Evolutionary conservation across 768 basidiomycete species (phyloP).

Genomic region (Pilatotrama ljubarskyi): DNA sequence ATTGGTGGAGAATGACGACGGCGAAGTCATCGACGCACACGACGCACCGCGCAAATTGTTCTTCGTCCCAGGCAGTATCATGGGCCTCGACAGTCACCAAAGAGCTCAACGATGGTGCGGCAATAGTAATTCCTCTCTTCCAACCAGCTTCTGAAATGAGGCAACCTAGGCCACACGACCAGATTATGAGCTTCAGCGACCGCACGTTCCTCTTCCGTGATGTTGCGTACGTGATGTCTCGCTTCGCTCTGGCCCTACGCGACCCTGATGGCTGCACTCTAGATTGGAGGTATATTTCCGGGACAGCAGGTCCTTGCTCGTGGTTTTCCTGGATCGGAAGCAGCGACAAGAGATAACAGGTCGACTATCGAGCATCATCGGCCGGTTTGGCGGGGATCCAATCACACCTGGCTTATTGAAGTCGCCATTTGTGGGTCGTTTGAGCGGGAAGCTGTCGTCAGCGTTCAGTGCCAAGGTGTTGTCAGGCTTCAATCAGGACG

Average conservation of each 20-base stretch:
- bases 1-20: conserved; percentile 80
- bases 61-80: conserved; percentile 80
- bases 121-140: conserved; percentile 20
- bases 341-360: conserved; percentile 62
- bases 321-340: conserved; percentile 75
- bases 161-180: conserved; percentile 84
- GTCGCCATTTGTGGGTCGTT: conserved; percentile 55
- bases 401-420: conserved; percentile 52
- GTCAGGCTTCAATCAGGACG: conserved; percentile 54
- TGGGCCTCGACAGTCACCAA: conserved; percentile 79
- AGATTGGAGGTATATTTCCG: conserved; percentile 92
- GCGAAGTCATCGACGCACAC: conserved; percentile 84
- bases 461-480: conserved; percentile 45
- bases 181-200: conserved; percentile 76
- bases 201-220: conserved; percentile 89
- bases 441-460: conserved; percentile 33
- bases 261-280: not conserved
- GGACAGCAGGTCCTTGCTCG: conserved; percentile 83
- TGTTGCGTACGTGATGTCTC: conserved; percentile 64
- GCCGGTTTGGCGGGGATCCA: conserved; percentile 31
- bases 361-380: conserved; percentile 49
- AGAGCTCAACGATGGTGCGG: conserved; percentile 77
- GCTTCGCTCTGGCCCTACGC: too few species aligned
- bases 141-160: not conserved
- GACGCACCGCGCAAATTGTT: conserved; percentile 83